Conservation (phyloP, 2,329 filamentous ascomycete species). For the Fusarium nematophilum region DNA sequence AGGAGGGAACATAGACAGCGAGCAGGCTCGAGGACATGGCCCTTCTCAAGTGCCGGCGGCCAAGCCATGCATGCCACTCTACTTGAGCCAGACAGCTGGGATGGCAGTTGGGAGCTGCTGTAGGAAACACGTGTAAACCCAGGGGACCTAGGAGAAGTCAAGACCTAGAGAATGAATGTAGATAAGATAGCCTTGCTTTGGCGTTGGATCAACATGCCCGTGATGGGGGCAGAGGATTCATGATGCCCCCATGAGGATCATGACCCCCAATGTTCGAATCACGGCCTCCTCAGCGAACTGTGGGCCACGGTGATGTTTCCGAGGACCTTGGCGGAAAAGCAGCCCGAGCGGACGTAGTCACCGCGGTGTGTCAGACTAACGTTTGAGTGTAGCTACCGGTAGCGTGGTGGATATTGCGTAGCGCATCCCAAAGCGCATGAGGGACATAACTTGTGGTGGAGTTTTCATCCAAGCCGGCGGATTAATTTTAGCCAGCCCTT, state of each 20-base stretch:
- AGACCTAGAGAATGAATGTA: constrained; percentile 27
- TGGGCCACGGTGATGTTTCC: constrained; percentile 11
- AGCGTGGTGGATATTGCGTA: not conserved
- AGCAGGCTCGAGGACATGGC: constrained; percentile 34
- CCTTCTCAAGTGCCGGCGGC: constrained; percentile 12
- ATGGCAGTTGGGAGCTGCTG: not conserved
- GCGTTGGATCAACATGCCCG: constrained; percentile 11
- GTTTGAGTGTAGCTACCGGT: constrained; percentile 1
- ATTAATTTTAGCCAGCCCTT: no score
- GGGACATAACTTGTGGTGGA: no score
- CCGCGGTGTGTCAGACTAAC: constrained; percentile 16
- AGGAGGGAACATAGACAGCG: constrained; percentile 34
- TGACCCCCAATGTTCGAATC: no score
- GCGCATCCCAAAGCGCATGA: no score
- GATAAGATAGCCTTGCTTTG: constrained; percentile 36
- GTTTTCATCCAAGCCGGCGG: no score
- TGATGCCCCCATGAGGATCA: not conserved
- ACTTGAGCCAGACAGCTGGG: constrained; percentile 21
- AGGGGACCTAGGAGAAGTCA: constrained; percentile 16
- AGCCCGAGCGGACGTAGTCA: not conserved
- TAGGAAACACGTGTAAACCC: constrained; percentile 26
- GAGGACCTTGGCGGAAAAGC: constrained; percentile 1
- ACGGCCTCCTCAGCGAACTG: not conserved
- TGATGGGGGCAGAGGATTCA: not conserved
- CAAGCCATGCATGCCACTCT: constrained; percentile 14